Percentiles rank a stretch among this genome's conserved stretches.
phyloP scores from a whole-genome alignment of 164 flowering plant species.

The Tinospora cordifolia region DNA sequence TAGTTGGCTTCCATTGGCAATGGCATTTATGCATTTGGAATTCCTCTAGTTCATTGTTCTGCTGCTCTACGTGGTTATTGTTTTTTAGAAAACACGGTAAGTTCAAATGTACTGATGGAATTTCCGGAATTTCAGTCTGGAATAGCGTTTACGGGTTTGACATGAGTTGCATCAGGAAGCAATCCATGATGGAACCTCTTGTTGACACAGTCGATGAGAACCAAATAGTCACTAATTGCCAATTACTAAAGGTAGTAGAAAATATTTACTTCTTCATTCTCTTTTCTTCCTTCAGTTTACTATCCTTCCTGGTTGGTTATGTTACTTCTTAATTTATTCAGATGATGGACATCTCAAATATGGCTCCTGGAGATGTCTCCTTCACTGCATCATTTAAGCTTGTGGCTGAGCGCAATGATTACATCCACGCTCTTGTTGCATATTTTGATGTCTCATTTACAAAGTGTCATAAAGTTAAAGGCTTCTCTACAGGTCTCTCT shows the following conservation, averaged over 20 bases:
- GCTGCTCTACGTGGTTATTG: neutral
- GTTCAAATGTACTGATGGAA: neutral
- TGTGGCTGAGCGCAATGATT: slow-evolving; percentile 82
- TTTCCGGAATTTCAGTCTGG: slow-evolving; percentile 59
- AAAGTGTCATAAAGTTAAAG: slow-evolving; percentile 74
- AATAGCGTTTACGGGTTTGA: slow-evolving; percentile 88
- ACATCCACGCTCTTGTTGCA: slow-evolving; percentile 94
- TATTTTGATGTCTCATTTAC: slow-evolving; percentile 94
- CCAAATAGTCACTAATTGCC: slow-evolving; percentile 85
- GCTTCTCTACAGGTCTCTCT: slow-evolving; percentile 86
- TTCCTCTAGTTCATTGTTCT: neutral
- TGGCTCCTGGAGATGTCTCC: slow-evolving; percentile 87
- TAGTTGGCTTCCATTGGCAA: neutral
- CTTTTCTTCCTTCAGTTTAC: neutral
- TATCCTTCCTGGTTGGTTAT: neutral
- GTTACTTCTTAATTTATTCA: slow-evolving; percentile 18
- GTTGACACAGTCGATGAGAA: slow-evolving; percentile 92
- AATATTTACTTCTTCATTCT: neutral
- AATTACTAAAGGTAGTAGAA: slow-evolving; percentile 65
- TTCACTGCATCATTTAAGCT: slow-evolving; percentile 93
- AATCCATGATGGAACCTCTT: slow-evolving; percentile 90
- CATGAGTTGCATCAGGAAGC: slow-evolving; percentile 96
- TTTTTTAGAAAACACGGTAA: neutral
- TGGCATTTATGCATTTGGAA: neutral
- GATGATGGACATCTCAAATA: slow-evolving; percentile 97